Base-by-base conservation (phyloP, 1,139 yeast genomes). In the Zygosaccharomyces pseudobailii region DNA sequence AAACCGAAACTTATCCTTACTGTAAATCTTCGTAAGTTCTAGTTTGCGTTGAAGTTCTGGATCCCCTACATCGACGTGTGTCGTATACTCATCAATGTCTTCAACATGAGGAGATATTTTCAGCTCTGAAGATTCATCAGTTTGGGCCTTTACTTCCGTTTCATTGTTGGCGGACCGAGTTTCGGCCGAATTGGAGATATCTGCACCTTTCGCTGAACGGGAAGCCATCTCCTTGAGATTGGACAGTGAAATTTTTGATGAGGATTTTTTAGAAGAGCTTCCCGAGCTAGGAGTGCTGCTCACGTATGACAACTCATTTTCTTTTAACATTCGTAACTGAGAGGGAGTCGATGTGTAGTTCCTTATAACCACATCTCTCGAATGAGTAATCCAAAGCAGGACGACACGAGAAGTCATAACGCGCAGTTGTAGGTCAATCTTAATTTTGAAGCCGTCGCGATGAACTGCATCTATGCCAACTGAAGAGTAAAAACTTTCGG, bases 341-440 rank as follows among this genome's bases (percentile, higher is more conserved):
- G 72, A 68, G 13, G 73, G 71, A 13, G 65, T 55, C 17, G 60
- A 53, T n/a, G 54, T 57, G 39, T 62, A 63, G 22, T 62, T 54
- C 41, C 56, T 56, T 25, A 58, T 55, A 35, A 67, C 63, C 6
- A 69, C 63, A 30, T 67, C 66, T 56, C 88, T 76, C 0, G 95
- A 84, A 62, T 86, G 89, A 0, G 96, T 87, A n/a, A 90, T 74
- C 97, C 97, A 90, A 21, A 89, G 66, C 3, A 87, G 82, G 52
- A 78, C 75, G 4, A 81, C 72, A 28, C 79, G 80, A 20, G 71
- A 63, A 21, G 79, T 76, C 19, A 87, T 73, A 4, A 87, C 87
- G 50, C 97, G 74, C 41, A 89, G 66, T 66, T 90, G 97, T 9
- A 87, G 80, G 67, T 90, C 97, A 36, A 90, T 75, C 49, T 73